Percentiles rank a stretch among this genome's conserved stretches.
These are phyloP conservation scores for Fraxinus xanthoxyloides DNA, from an alignment of 305 asterid species.

Conservation along the genomic window DNA sequence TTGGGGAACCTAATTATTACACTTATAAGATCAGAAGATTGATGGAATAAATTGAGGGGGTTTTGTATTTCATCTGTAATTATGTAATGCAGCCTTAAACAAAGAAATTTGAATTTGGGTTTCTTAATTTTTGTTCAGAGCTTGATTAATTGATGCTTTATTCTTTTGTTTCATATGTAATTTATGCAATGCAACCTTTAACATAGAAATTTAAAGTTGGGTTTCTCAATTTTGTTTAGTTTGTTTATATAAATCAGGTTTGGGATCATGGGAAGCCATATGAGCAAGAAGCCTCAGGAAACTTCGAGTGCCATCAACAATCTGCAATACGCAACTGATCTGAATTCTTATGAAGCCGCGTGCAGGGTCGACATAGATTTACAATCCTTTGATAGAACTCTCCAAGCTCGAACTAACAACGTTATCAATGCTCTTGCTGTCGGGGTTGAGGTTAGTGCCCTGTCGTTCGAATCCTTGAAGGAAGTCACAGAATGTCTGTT, in stretches of 20 bases:
- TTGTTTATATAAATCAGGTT: not conserved
- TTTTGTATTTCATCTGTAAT: not conserved
- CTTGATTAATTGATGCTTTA: not conserved
- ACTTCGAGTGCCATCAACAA: slow-evolving; percentile 22
- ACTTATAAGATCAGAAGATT: not conserved
- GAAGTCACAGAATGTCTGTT: slow-evolving; percentile 37
- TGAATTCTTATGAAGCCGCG: slow-evolving; percentile 42
- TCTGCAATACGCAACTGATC: slow-evolving; percentile 26
- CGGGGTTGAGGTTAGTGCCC: slow-evolving; percentile 37
- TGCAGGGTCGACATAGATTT: slow-evolving; percentile 35
- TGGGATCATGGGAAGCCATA: slow-evolving; percentile 37
- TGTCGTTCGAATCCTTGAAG: slow-evolving; percentile 44
- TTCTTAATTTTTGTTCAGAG: not conserved
- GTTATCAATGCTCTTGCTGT: slow-evolving; percentile 40
- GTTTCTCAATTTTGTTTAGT: not conserved
- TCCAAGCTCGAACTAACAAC: slow-evolving; percentile 38
- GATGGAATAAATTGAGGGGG: not conserved
- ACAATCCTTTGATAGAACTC: slow-evolving; percentile 36
- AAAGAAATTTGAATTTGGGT: not conserved
- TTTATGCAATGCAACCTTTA: not conserved
- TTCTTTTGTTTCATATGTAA: not conserved
- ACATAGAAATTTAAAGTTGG: slow-evolving; percentile 10
- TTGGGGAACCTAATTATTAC: not conserved
- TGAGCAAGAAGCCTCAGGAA: slow-evolving; percentile 38
- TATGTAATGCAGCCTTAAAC: not conserved